Evolutionary conservation across 768 basidiomycete genomes (phyloP), one percentile per base, ranked within the genome.

Genomic region (Pulveroboletus sp.): DNA sequence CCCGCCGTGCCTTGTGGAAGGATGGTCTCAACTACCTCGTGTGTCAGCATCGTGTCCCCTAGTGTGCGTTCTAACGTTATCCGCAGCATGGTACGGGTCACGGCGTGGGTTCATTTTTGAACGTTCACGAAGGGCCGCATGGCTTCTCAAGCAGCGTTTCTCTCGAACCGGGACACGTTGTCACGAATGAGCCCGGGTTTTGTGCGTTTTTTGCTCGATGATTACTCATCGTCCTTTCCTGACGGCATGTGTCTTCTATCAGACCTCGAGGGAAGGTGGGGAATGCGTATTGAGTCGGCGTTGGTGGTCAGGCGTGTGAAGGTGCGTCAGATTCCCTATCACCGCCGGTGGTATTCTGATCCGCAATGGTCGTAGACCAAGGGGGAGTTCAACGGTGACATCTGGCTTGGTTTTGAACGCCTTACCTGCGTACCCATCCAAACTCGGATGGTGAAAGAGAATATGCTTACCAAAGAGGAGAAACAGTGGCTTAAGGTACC

Each of bases 371-470:
- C 47, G 31, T 56, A 90, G 84, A 91, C 89, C 29, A 83, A 75
- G 68, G 77, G 79, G 53, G 74, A 81, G 54, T 86, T 82, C 64
- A 86, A 82, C 52, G 86, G 85, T 23, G 75, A 83, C 58, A 71
- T 80, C 21, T 97, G 92, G 92, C 78, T 92, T 31, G 88, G 86
- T 8, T 97, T 95, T 65, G 90, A 94, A 67, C 85, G 94, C 5
- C 73, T 97, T 57, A 95, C 94, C 3, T 85, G 89, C 70, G 94
- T 97, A 10, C 95, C 95, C 4, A 97, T 97, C 60, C 88, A 94
- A 68, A 88, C 89, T 2, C 77, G 80, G 57, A 87, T 98, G 82
- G 85, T 97, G 43, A 87, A 91, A 62, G 87, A 84, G 40, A 75
- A 65, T 43, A 82, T 97, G 79, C 78, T 97, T 47, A 82, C 86